A percentile compares a stretch with the other conserved stretches of the same genome.
Conservation (phyloP, 148 eudicot species). For the Vaccinium darrowii region DNA sequence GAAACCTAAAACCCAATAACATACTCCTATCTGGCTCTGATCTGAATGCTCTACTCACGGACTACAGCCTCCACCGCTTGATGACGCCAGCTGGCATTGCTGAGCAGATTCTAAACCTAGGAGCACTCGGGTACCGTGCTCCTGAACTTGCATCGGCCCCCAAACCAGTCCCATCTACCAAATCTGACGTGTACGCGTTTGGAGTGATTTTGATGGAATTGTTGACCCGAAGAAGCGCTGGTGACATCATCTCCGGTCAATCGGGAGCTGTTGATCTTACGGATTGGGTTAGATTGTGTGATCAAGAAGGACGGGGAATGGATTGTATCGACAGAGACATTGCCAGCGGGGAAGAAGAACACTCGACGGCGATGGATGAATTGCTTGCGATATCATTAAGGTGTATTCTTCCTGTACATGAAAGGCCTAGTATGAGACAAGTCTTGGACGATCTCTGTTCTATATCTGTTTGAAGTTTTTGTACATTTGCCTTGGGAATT, state of each 20-base stretch:
- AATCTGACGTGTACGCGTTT: constrained; percentile 85
- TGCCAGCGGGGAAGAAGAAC: constrained; percentile 58
- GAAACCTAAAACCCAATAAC: constrained; percentile 89
- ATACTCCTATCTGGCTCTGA: constrained; percentile 53
- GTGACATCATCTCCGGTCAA: constrained; percentile 92
- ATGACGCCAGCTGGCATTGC: constrained; percentile 88
- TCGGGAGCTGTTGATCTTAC: constrained; percentile 94
- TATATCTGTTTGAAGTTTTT: constrained; percentile 61
- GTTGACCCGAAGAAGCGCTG: constrained; percentile 89
- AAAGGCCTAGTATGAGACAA: constrained; percentile 82
- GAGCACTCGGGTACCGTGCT: constrained; percentile 91
- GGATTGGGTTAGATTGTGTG: constrained; percentile 91
- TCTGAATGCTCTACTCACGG: constrained; percentile 54
- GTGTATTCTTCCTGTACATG: constrained; percentile 90
- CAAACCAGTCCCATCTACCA: constrained; percentile 65
- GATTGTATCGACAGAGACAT: constrained; percentile 88
- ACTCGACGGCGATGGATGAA: constrained; percentile 71
- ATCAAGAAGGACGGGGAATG: constrained; percentile 77
- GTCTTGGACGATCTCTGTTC: constrained; percentile 65
- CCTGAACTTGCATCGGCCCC: constrained; percentile 70
- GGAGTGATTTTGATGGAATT: constrained; percentile 93
- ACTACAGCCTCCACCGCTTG: constrained; percentile 81
- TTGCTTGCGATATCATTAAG: constrained; percentile 72
- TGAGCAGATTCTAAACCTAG: constrained; percentile 82
- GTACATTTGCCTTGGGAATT: constrained; percentile 46